Evolutionary conservation across 2,329 filamentous ascomycete genomes (phyloP), one percentile per base, ranked within the genome.

Genomic region (Ilyonectria robusta): DNA sequence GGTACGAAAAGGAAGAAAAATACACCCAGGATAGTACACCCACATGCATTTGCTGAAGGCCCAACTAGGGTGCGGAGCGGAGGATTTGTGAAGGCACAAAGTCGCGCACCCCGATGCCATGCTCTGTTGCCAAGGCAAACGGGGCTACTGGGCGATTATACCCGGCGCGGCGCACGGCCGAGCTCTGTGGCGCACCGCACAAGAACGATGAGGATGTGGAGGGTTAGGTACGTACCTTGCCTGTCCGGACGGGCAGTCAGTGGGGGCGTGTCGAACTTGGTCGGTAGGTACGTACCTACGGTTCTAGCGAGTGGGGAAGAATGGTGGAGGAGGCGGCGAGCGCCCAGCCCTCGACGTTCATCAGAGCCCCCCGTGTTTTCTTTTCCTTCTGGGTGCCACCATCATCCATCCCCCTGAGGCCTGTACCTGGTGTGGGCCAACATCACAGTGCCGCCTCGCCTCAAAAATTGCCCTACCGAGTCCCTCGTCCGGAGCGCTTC

Each of bases 181-280:
- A 64, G 46, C 46, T 51, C 26, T 46, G 47, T 63, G 61, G 61
- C 61, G 61, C 61, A 58, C 54, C 54, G 23, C 17, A 46, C 54
- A 53, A 63, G 54, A 63, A 47, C 48, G 62, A 59, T 59, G 57
- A 48, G 47, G 40, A 51, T 47, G 54, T 6, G 26, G 48, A 65
- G 26, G 19, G 15, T 47, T 65, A 58, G 57, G 55, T 57, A 40
- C 40, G 62, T 66, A 61, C 62, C 50, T 31, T 66, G 59, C 62
- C 50, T 31, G 48, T 54, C 37, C 58, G 48, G 21, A 21, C 58
- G 48, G 21, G 3, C 21, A 21, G 59, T 53, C 46, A 59, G 55
- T 59, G 40, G 53, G 62, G 26, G 26, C 59, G 48, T 54, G 48
- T 70, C 72, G 64, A 71, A 26, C 5, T 26, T 26, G 71, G 66